These are phyloP conservation scores for Phytophthora sp. DNA, from an alignment of 352 stramenopile species.

Conservation along the genomic window DNA sequence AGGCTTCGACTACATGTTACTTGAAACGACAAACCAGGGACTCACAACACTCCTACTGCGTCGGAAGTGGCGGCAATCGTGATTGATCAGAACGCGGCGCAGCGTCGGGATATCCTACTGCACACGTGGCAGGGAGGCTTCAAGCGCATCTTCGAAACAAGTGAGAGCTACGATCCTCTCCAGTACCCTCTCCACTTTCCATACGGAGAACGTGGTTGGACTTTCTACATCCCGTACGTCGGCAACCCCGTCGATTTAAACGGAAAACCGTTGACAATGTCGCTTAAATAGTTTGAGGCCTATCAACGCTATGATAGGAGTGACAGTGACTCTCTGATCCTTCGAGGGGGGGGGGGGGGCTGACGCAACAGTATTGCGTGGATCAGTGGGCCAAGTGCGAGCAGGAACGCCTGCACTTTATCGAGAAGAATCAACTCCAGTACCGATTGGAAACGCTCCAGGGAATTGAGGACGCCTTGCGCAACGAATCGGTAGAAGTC, in stretches of 20 bases:
- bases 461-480: background rate
- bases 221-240: background rate
- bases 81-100: background rate
- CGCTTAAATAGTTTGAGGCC: conserved; percentile 1
- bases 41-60: background rate
- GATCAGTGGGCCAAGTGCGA: conserved; percentile 16
- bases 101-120: conserved; percentile 1
- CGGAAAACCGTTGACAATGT: conserved; percentile 6
- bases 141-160: conserved; percentile 5
- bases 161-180: background rate
- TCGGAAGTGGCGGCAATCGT: conserved; percentile 11
- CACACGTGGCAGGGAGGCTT: background rate
- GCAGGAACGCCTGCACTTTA: background rate
- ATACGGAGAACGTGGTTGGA: conserved; percentile 6
- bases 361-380: conserved; percentile 11
- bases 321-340: background rate
- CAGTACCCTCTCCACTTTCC: conserved; percentile 13
- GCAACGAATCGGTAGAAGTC: background rate
- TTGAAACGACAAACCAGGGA: background rate
- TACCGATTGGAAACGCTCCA: background rate
- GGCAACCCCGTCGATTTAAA: background rate
- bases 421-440: background rate
- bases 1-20: background rate
- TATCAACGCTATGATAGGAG: background rate
- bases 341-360: background rate